Evolutionary conservation across 179 eudicot genomes (phyloP), one percentile per base, ranked within the genome.

Genomic region (Heliamphora pulchella): DNA sequence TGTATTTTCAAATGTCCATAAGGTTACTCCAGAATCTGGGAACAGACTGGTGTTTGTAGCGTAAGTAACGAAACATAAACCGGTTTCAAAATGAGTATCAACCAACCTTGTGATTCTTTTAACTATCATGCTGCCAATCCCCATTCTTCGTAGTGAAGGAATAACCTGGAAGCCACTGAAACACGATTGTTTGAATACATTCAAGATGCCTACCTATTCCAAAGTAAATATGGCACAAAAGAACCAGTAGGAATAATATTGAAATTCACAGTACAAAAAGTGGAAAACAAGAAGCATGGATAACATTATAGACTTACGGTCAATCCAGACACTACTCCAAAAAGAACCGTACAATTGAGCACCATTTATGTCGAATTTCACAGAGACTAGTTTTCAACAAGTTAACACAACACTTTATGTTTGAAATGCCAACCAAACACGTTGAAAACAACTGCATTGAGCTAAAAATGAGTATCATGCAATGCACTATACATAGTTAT

Each of bases 121-220:
- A 68, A 94, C 89, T 39, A 94, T 89, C 89, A 76, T 85, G 58
- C 83, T 78, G 68, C 97, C 98, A 74, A 94, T 94, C 79, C 98
- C 98, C 82, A 88, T 83, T 44, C 93, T 84, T 71, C 79, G 89
- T 64, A 91, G 74, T 7, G 81, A 48, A 70, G 98, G 98, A 58
- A 83, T 83, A 76, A 94, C 98, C 98, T 94, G 92, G 80, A 87
- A 88, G 14, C 39, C 78, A 85, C 83, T 84, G 83, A 84, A 81
- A 75, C 81, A 79, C 63, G 9, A 74, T 63, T 74, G 67, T 53
- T 79, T 76, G 5, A 80, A 41, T 69, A 78, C 39, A 78, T 53
- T 59, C 67, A 46, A 41, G n/a, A 71, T 8, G 8, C 3, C 63
- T 54, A 39, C 2, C 47, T 31, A 7, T 47, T 64, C 20, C 62